A percentile compares a stretch with the other conserved stretches of the same genome.
Conservation (phyloP, 176 grass and related monocot species). For the Cenchrus americanus region DNA sequence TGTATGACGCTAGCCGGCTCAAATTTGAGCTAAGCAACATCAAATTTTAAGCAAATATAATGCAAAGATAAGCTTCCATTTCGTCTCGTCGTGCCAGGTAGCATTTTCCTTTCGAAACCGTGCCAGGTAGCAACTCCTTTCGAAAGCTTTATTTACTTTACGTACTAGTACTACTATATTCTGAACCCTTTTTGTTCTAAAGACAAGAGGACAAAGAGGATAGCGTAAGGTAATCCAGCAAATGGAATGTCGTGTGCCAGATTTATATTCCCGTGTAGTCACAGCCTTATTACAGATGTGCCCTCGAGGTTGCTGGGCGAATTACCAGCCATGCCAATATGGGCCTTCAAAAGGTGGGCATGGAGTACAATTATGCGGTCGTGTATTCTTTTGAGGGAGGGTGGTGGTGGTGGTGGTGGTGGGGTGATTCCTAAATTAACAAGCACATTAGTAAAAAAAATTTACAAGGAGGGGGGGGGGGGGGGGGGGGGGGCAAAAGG, state of each 20-base stretch:
- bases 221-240: conserved; percentile 37
- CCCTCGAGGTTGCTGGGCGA: not conserved
- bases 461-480: too few relatives aligned
- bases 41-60: too few relatives aligned
- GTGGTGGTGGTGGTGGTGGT: too few relatives aligned
- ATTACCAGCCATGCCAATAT: conserved; percentile 44
- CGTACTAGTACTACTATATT: not conserved
- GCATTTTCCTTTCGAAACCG: not conserved
- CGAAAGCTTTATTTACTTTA: conserved; percentile 27
- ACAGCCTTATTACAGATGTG: conserved; percentile 22
- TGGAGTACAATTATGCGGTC: conserved; percentile 58
- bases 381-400: conserved; percentile 76
- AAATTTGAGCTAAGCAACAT: too few relatives aligned
- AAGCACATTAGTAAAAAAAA: not conserved
- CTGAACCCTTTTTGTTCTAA: not conserved
- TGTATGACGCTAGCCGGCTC: too few relatives aligned
- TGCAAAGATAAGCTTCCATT: not conserved
- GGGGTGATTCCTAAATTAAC: conserved; percentile 51
- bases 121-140: not conserved
- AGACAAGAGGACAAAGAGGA: conserved; percentile 43
- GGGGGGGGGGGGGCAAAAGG: conserved; percentile 38
- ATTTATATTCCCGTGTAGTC: not conserved
- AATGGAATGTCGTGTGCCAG: conserved; percentile 39
- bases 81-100: conserved; percentile 22
- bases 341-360: conserved; percentile 53